Evolutionary conservation across 148 eudicot genomes (phyloP).

Genomic region (Chenopodium album): DNA sequence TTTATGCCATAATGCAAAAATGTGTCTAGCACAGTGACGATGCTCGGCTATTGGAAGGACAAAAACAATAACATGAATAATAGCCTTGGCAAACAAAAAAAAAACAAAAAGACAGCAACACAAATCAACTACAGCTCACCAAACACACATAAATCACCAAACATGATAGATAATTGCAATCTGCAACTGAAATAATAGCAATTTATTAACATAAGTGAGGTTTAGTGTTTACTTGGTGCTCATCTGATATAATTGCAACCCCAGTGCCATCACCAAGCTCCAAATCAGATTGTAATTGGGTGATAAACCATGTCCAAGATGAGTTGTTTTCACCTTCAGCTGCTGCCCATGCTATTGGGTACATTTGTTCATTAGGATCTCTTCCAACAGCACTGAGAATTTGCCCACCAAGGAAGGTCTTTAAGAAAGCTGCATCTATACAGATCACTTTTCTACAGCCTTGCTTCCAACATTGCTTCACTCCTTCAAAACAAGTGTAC

Average conservation of each 20-base stretch:
- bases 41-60: not conserved
- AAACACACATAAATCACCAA: too few relatives aligned
- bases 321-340: slow-evolving; percentile 1
- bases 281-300: too few relatives aligned
- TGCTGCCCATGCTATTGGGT: not conserved
- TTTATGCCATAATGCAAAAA: not conserved
- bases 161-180: too few relatives aligned
- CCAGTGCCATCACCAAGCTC: not conserved
- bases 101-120: not conserved
- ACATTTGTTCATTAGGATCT: slow-evolving; percentile 13
- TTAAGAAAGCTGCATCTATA: not conserved
- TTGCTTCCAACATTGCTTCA: not conserved
- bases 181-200: too few relatives aligned
- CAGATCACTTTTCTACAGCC: not conserved
- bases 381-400: not conserved
- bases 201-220: too few relatives aligned
- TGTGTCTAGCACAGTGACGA: not conserved
- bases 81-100: not conserved
- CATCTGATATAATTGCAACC: not conserved
- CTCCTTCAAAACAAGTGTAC: not conserved
- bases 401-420: not conserved
- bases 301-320: slow-evolving; percentile 2
- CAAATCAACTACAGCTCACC: too few relatives aligned
- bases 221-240: not conserved
- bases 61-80: not conserved